phyloP scores from a whole-genome alignment of 306 rosid species.

The Abrus pulchellus region DNA sequence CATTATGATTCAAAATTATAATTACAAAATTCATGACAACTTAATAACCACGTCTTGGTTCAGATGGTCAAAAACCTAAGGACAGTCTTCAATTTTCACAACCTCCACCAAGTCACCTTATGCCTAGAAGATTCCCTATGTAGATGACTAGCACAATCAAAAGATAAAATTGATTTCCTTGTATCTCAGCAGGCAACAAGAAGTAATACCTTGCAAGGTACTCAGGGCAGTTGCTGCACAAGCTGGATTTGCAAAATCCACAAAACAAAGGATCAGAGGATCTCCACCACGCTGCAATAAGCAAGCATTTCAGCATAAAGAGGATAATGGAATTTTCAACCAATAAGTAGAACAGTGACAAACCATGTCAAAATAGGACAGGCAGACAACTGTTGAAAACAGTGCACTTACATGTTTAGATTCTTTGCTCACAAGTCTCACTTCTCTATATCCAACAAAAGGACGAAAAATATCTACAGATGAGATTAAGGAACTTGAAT shows the following conservation, averaged over 20 bases:
- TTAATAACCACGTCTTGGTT: constrained; percentile 3
- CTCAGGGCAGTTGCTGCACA: constrained; percentile 89
- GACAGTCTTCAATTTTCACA: not conserved
- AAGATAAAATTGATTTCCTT: constrained; percentile 23
- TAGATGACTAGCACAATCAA: constrained; percentile 5
- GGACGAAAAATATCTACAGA: constrained; percentile 85
- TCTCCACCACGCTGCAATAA: constrained; percentile 82
- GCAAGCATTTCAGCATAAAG: constrained; percentile 41
- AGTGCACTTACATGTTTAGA: constrained; percentile 73
- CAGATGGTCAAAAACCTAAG: constrained; percentile 7
- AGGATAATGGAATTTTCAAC: constrained; percentile 26
- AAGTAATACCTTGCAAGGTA: constrained; percentile 80
- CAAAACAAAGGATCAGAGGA: constrained; percentile 90
- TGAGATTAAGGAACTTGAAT: constrained; percentile 49
- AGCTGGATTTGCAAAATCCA: constrained; percentile 82
- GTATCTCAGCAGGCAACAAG: constrained; percentile 36
- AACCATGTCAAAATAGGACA: constrained; percentile 34
- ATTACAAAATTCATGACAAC: not conserved
- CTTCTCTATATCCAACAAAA: constrained; percentile 90
- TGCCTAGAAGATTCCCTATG: not conserved
- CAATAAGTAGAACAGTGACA: constrained; percentile 26
- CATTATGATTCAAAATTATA: not conserved
- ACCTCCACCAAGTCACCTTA: not conserved
- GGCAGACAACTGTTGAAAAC: constrained; percentile 34
- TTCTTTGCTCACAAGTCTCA: constrained; percentile 89